Conservation (phyloP, 169 alveolate genomes). For the Plasmodium vivax region DNA sequence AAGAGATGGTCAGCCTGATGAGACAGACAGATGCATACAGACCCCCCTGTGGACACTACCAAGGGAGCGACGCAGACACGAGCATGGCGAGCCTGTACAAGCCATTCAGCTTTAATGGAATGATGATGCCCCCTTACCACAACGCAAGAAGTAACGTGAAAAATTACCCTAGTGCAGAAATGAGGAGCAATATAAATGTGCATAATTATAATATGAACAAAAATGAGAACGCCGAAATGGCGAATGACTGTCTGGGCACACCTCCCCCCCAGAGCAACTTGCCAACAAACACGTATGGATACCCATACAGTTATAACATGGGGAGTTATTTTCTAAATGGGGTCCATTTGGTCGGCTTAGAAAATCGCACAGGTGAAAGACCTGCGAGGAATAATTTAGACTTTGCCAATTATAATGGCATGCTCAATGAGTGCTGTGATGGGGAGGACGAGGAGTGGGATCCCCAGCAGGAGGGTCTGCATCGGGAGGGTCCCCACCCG, state of each 20-base stretch:
- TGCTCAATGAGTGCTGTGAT: background rate
- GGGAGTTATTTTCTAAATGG: constrained; percentile 16
- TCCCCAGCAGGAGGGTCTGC: background rate
- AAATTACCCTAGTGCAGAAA: background rate
- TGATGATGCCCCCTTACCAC: background rate
- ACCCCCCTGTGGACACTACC: background rate
- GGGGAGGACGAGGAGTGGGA: background rate
- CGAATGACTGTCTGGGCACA: background rate
- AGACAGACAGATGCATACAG: background rate
- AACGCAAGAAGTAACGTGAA: background rate
- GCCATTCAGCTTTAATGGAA: constrained; percentile 5
- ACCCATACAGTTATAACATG: background rate
- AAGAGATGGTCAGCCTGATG: background rate
- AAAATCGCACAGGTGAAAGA: background rate
- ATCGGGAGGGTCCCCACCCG: background rate
- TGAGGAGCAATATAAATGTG: constrained; percentile 13
- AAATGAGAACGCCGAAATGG: background rate
- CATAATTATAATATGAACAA: constrained; percentile 26
- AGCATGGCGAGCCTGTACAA: background rate
- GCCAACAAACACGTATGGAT: background rate
- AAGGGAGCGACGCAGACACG: background rate
- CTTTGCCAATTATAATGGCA: background rate
- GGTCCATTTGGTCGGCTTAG: background rate
- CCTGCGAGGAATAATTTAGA: background rate
- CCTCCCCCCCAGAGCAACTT: background rate